Evolutionary conservation across 495 filamentous ascomycete species (phyloP).

Genomic region (Penicillium diatomitis): DNA sequence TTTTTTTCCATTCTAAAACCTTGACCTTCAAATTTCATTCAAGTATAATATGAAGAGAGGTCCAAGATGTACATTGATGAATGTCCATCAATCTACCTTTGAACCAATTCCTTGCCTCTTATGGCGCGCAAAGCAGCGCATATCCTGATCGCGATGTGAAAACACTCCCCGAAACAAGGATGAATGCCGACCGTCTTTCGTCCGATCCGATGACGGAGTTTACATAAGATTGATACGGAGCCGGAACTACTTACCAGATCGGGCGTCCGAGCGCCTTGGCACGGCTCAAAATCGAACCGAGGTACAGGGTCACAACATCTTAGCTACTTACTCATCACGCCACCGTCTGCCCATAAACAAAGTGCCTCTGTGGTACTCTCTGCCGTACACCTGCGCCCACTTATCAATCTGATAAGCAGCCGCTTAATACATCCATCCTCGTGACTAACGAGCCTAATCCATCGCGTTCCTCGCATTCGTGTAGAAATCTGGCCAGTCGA

Average conservation of each 20-base stretch:
- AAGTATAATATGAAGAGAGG: neutral
- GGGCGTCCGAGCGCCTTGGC: neutral
- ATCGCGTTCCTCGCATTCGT: constrained; percentile 10
- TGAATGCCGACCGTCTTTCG: neutral
- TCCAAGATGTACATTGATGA: neutral
- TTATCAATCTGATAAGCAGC: constrained; percentile 25
- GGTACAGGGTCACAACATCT: neutral
- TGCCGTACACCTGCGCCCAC: constrained; percentile 2
- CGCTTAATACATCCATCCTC: neutral
- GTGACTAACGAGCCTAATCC: neutral
- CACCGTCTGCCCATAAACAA: neutral
- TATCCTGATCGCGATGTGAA: no score
- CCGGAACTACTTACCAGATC: constrained; percentile 3
- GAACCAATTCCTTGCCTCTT: no score
- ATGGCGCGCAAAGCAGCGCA: no score
- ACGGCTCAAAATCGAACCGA: neutral
- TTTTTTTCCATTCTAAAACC: neutral
- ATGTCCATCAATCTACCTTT: neutral
- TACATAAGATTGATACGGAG: constrained; percentile 5
- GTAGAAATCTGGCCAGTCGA: neutral
- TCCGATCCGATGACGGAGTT: constrained; percentile 12
- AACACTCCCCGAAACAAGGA: no score
- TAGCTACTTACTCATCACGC: constrained; percentile 1
- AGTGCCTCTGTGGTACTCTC: constrained; percentile 1
- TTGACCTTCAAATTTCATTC: no score